Base-by-base conservation (phyloP, 1,284 basidiomycete species). In the Naganishia sp. region DNA sequence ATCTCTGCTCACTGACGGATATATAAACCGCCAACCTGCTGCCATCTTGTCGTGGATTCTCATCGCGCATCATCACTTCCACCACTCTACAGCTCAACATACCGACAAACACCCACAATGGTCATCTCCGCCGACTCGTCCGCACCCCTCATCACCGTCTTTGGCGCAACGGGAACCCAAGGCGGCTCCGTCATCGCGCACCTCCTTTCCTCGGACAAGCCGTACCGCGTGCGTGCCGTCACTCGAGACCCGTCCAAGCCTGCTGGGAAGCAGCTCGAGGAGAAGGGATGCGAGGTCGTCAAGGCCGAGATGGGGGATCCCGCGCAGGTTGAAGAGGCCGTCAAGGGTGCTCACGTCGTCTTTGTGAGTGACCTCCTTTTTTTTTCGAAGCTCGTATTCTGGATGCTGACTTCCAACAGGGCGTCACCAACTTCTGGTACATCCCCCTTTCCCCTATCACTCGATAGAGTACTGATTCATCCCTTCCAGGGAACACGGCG, bases 81-180 rank as follows among this genome's bases (percentile, higher is more conserved):
- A 3, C 45, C 6, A 18, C 45, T n/a, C 45, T 2, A 23, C 45
- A 46, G 11, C 23, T 41, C 45, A 49, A 15, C 17, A 7, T 28
- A 60, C 28, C 56, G 31, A 21, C 43, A 47, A 4, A 32, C n/a
- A 61, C 28, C 6, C 23, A 70, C 70, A n/a, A 74, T 74, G 73
- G 69, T 69, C 54, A 62, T 70, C 51, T 65, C 71, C 21, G 47
- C 52, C 6, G 41, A 21, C 45, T 13, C 47, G 45, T 6, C 25
- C 46, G 72, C 70, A 11, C 73, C 72, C 13, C 53, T 73, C 69
- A 83, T 85, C 68, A 80, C 84, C 63, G 82, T 85, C 65, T 79
- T 84, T 49, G 83, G 84, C 45, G 84, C 81, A 2, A 85, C 84
- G 32, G 83, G 84, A 52, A 82, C 81, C 3, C 84, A 84, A 67